Evolutionary conservation across 208 protist species (phyloP).

Genomic region (Novymonas esmeraldas): DNA sequence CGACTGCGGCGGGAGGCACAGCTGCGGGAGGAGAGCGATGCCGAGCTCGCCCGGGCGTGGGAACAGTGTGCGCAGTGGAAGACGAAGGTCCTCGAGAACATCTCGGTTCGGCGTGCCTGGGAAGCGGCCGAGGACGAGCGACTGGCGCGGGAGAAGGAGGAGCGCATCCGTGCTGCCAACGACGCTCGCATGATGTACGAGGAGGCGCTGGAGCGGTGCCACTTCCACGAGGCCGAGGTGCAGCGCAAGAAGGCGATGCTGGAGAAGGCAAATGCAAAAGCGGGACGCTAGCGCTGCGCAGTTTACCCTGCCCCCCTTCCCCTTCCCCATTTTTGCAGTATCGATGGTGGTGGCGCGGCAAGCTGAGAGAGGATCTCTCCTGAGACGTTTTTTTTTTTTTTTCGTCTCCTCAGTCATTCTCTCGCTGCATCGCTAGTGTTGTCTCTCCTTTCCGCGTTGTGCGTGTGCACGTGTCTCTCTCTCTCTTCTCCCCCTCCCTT

Average conservation of each 20-base stretch:
- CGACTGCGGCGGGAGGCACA: conserved; percentile 39
- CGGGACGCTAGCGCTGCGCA: neutral
- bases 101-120: conserved; percentile 12
- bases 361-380: too few species aligned
- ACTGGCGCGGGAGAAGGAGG: conserved; percentile 66
- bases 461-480: neutral
- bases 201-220: conserved; percentile 64
- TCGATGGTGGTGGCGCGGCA: too few species aligned
- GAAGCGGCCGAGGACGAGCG: conserved; percentile 66
- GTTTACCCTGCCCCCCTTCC: conserved; percentile 10
- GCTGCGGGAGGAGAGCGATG: conserved; percentile 27
- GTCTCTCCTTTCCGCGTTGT: too few species aligned
- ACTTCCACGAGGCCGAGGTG: conserved; percentile 74
- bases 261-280: conserved; percentile 60
- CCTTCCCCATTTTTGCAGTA: conserved; percentile 9
- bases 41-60: conserved; percentile 32
- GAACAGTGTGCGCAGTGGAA: conserved; percentile 26
- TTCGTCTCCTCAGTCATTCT: too few species aligned
- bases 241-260: conserved; percentile 58
- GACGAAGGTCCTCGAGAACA: conserved; percentile 27
- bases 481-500: neutral
- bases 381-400: neutral
- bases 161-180: conserved; percentile 66
- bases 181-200: conserved; percentile 78
- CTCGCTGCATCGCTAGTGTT: too few species aligned